phyloP scores from a whole-genome alignment of 148 eudicot genomes.

The Fagopyrum homotropicum region DNA sequence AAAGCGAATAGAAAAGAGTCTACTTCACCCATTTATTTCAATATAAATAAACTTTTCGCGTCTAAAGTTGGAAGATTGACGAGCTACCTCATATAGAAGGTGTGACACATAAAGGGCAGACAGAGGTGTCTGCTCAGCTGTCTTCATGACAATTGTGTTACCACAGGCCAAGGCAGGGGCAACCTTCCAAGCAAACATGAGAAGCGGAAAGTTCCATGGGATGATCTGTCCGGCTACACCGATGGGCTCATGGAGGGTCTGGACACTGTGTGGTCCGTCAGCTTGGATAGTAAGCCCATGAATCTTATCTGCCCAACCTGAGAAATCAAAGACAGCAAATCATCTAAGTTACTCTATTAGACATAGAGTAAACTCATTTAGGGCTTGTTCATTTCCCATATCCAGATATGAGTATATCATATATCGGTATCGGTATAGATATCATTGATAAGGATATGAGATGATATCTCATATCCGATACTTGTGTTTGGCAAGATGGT shows the following conservation, averaged over 20 bases:
- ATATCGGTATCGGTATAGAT: no score
- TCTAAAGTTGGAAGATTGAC: neutral
- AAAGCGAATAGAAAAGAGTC: no score
- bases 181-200: conserved; percentile 78
- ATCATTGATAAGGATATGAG: no score
- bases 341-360: no score
- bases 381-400: no score
- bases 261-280: conserved; percentile 60
- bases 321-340: neutral
- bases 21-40: no score
- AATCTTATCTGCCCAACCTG: conserved; percentile 85
- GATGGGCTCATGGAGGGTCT: conserved; percentile 70
- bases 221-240: conserved; percentile 85
- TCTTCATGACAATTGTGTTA: conserved; percentile 62
- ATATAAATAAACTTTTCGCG: neutral
- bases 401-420: no score
- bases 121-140: conserved; percentile 78
- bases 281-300: conserved; percentile 72
- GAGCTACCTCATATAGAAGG: conserved; percentile 62
- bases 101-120: conserved; percentile 58
- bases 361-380: no score
- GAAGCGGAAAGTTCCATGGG: conserved; percentile 82
- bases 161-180: conserved; percentile 83
- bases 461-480: no score
- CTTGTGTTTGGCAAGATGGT: no score